Evolutionary conservation across 352 stramenopile genomes (phyloP), one percentile per base, ranked within the genome.

Genomic region (Globisporangium cederbergense): DNA sequence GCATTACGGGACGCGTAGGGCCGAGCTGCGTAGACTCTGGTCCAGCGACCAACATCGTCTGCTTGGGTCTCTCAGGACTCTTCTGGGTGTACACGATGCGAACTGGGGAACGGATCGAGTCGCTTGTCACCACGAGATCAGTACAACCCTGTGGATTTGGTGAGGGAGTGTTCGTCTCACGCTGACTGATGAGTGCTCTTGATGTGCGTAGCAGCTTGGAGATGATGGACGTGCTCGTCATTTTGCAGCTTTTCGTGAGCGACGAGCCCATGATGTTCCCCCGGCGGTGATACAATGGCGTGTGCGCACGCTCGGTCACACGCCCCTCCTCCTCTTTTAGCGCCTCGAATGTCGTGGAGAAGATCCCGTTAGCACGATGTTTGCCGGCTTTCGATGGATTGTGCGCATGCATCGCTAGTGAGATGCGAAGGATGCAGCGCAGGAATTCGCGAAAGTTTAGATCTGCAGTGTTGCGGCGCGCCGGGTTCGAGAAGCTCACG

Each of bases 391-490:
- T 71, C 16, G 49, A 59, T 50, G 58, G 43, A 1, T 70, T 76
- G 25, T 74, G 70, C 22, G 71, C 64, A 45, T 90, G 71, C 83
- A 93, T 93, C 2, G 83, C 77, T 54, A 93, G 70, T 7, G 83
- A 73, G 52, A 93, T 72, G 11, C 83, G 81, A 53, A 90, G 78
- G 9, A 90, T 67, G 38, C 81, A 91, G 2, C 83, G 77, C 8
- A 90, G 66, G 60, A 93, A 93, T 58, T 93, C 83, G 18, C 79
- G 81, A 40, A 93, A 90, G 20, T 68, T 90, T 14, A 93, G 59
- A 53, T 91, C 75, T 22, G 76, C 60, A 10, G 74, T 67, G 56
- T 91, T 80, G 4, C 81, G 72, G 3, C 79, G 79, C 18, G 60
- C 58, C 2, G 75, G 49, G 55, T 89, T 78, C 1, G 80, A 64